Base-by-base conservation (phyloP, 2,329 filamentous ascomycete species). In the Diaporthe ilicicola region DNA sequence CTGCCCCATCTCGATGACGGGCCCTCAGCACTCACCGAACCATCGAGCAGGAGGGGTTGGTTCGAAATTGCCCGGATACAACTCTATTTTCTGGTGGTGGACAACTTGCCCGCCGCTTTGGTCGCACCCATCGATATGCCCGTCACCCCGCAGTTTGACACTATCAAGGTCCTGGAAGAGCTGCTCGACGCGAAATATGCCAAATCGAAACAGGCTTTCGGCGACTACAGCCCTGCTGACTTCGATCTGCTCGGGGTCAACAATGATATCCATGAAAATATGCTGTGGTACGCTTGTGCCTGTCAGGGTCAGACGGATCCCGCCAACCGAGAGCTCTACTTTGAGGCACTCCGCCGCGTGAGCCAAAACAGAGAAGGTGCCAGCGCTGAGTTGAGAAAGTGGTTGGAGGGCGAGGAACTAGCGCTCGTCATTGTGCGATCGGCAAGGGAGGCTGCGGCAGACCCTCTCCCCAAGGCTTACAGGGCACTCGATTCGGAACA, bases 271-370 rank as follows among this genome's bases (percentile, higher is more conserved):
- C 73, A 75, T 37, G 76, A 78, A 72, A 70, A 70, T 17, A 70
- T 76, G n/a, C 75, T 78, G 13, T 76, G 74, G 73, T 78, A 75
- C 50, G 77, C 77, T 42, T 78, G 74, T 56, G 59, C 62, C 32
- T 76, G 76, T 67, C 76, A 78, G 67, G 69, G 72, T 24, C 75
- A 77, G 67, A 73, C 72, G 1, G 68, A 74, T n/a, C 75, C 76
- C 13, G 13, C 48, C 12, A 65, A 65, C 6, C 67, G 75, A 29
- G 29, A 62, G 3, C 62, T 56, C 7, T 72, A 74, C 15, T 77
- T 75, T 17, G 56, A 61, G 10, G 73, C 73, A 4, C 53, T 77
- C 22, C 67, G 71, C 46, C 72, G 73, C 4, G 74, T 78, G 3
- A 73, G 73, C 17, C 70, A 56, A 1, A 74, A 72, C 27, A 75